Evolutionary conservation across 2,329 filamentous ascomycete genomes (phyloP).

Genomic region (Nigrospora oryzae): DNA sequence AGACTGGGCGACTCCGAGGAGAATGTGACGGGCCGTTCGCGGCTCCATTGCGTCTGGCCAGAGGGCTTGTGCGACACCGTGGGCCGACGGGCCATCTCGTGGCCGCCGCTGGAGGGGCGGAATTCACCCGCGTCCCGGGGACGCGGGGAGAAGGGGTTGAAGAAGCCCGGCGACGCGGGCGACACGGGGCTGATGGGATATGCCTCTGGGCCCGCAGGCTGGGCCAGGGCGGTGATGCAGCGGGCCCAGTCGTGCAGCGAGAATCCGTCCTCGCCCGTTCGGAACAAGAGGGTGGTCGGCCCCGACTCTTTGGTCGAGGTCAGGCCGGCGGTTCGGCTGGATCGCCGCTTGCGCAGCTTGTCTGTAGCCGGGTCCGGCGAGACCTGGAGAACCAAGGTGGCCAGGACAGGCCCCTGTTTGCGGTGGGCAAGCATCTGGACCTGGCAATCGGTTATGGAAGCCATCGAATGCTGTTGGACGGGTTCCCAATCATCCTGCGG

Average conservation of each 20-base stretch:
- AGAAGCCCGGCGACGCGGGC: conserved; percentile 44
- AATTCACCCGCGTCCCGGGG: conserved; percentile 32
- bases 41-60: conserved; percentile 33
- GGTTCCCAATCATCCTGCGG: conserved; percentile 41
- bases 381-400: conserved; percentile 51
- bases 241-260: conserved; percentile 52
- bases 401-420: conserved; percentile 51
- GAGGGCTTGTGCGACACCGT: conserved; percentile 39
- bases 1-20: conserved; percentile 52
- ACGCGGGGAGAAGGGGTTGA: conserved; percentile 38
- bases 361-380: conserved; percentile 42
- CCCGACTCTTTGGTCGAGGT: conserved; percentile 40
- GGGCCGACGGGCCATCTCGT: conserved; percentile 20
- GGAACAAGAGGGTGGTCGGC: conserved; percentile 46
- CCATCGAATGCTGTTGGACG: conserved; percentile 43
- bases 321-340: conserved; percentile 52
- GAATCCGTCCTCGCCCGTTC: conserved; percentile 42
- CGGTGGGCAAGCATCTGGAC: conserved; percentile 51
- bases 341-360: conserved; percentile 55
- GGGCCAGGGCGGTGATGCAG: conserved; percentile 36
- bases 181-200: conserved; percentile 40
- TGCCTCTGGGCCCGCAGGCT: conserved; percentile 29
- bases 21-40: conserved; percentile 41
- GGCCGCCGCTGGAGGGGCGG: conserved; percentile 35
- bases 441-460: conserved; percentile 45